A percentile compares a stretch with the other conserved stretches of the same genome.
Evolutionary conservation across 345 rosid species (phyloP).

Genomic region (Lepidium sativum): DNA sequence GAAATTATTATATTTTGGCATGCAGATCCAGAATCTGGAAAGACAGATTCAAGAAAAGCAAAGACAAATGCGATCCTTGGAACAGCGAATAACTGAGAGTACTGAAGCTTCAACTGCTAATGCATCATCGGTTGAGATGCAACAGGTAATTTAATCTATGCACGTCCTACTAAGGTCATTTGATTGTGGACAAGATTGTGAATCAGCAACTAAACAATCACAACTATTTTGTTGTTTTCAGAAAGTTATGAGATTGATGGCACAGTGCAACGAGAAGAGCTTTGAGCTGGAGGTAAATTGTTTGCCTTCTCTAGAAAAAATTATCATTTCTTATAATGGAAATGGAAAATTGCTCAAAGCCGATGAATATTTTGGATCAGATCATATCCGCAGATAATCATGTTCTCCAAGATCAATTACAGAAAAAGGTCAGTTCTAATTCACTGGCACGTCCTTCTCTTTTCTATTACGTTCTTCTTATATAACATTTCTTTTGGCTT

Average conservation of each 20-base stretch:
- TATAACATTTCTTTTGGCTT: not conserved
- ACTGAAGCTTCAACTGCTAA: conserved; percentile 80
- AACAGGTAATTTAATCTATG: conserved; percentile 35
- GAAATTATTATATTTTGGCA: not conserved
- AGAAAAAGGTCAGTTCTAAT: conserved; percentile 54
- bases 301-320: not conserved
- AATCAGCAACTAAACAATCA: not conserved
- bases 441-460: not conserved
- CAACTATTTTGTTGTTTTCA: conserved; percentile 22
- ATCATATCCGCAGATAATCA: conserved; percentile 89
- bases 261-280: conserved; percentile 80
- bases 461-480: not conserved
- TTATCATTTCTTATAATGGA: not conserved
- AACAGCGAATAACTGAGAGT: conserved; percentile 71
- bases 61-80: conserved; percentile 74
- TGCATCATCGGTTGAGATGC: conserved; percentile 81
- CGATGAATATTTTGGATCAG: conserved; percentile 36
- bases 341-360: not conserved
- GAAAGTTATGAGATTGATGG: conserved; percentile 78
- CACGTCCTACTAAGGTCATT: not conserved
- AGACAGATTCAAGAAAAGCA: conserved; percentile 70
- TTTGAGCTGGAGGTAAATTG: conserved; percentile 82
- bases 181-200: not conserved
- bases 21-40: conserved; percentile 70
- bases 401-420: conserved; percentile 85